Base-by-base conservation (phyloP, 306 rosid species). In the Adenanthera pavonina region DNA sequence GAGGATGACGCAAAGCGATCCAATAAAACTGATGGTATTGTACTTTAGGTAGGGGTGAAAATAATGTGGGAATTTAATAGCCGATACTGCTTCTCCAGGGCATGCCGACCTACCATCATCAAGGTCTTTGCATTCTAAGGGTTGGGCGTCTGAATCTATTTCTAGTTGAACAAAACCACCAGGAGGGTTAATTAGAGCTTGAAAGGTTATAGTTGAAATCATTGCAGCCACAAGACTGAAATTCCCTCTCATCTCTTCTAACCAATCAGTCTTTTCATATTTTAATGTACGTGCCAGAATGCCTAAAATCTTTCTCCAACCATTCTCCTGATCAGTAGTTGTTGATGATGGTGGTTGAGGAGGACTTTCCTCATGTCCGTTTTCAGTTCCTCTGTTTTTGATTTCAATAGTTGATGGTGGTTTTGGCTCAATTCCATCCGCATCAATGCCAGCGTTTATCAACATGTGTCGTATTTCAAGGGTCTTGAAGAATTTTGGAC, bases 191-290 rank as follows among this genome's bases (percentile, higher is more conserved):
- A 38, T 3, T 3, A 3, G 0, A 66, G 71, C 71, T 38, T 66
- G 71, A 17, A 36, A 66, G 12, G 7, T 16, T 16, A 66, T 38
- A 6, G 48, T 66, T 36, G 71, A 2, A 2, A 66, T 8, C 0
- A 66, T 8, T 0, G 48, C 38, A 16, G 48, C 30, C 13, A 38
- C 71, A 0, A 38, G 48, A 38, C 71, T 66, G 19, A 38, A 17
- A 38, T 66, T 66, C 13, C 71, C 71, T 3, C 71, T 66, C 71
- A 66, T 66, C 9, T 38, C 30, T 15, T 66, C 71, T 7, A 66
- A 19, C 62, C 62, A 19, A 2, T 19, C 8, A 19, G 2, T 6
- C 8, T 8, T 11, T 0, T n/a, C 19, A 15, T 16, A 20, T 2
- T 53, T 53, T 1, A 15, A 53, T 7, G 1, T 0, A 7, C 9